Percentiles rank a stretch among this genome's conserved stretches.
Evolutionary conservation across 1,284 basidiomycete species (phyloP).

Genomic region (Phlebopus sp.): DNA sequence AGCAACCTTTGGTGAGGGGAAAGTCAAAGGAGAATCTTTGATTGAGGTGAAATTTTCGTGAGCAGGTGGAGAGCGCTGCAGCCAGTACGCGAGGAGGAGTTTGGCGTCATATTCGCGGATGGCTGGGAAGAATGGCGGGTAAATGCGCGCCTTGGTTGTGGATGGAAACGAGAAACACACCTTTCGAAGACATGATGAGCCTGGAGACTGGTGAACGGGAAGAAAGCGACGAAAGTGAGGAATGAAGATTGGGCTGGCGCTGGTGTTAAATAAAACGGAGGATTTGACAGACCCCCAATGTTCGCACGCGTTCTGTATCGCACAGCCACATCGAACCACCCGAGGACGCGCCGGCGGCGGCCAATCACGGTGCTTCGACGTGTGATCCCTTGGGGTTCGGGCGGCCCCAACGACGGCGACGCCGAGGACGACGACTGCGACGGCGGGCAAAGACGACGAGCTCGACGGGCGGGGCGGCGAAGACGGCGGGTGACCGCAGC

Average conservation of each 20-base stretch:
- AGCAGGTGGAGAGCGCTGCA: slow-evolving; percentile 76
- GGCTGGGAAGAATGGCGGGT: slow-evolving; percentile 42
- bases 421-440: neutral
- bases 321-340: slow-evolving; percentile 30
- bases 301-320: slow-evolving; percentile 29
- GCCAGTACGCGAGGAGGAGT: slow-evolving; percentile 91
- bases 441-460: too few relatives aligned
- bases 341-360: neutral
- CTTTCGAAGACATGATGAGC: slow-evolving; percentile 51
- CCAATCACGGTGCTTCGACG: neutral
- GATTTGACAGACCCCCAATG: slow-evolving; percentile 25
- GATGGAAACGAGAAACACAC: slow-evolving; percentile 28
- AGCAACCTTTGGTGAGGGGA: slow-evolving; percentile 70
- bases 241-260: neutral
- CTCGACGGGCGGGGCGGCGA: too few relatives aligned
- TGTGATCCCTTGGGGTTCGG: slow-evolving; percentile 1
- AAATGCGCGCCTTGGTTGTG: neutral
- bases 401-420: neutral
- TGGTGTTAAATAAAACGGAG: slow-evolving; percentile 22
- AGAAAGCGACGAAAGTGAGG: slow-evolving; percentile 13
- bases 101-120: slow-evolving; percentile 96
- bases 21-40: slow-evolving; percentile 59
- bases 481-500: too few relatives aligned
- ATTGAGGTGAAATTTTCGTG: slow-evolving; percentile 38
- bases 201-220: slow-evolving; percentile 5